Conservation (phyloP, 257 asterid species). For the Solanum lycopersicoides region DNA sequence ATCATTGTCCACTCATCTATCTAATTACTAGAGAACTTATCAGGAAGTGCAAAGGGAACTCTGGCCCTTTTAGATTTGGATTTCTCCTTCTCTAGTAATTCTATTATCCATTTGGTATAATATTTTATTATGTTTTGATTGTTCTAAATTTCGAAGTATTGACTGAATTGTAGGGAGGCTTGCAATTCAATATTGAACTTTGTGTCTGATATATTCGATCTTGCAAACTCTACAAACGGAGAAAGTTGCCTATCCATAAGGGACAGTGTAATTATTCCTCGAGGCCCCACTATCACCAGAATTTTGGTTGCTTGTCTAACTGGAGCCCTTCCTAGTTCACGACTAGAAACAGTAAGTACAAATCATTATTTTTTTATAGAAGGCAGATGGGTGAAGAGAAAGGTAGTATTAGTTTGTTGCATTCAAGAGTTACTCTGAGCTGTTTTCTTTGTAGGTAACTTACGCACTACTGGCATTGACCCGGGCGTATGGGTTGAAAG, state of each 20-base stretch:
- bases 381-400: neutral
- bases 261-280: conserved; percentile 70
- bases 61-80: neutral
- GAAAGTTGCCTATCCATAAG: conserved; percentile 52
- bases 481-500: conserved; percentile 61
- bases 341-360: conserved; percentile 67
- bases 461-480: conserved; percentile 69
- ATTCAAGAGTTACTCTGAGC: conserved; percentile 2
- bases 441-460: conserved; percentile 42
- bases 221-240: conserved; percentile 61
- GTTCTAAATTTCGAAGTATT: neutral
- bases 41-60: neutral
- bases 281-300: conserved; percentile 69
- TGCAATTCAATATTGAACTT: conserved; percentile 82
- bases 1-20: neutral
- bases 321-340: conserved; percentile 93
- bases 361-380: neutral
- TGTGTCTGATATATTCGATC: conserved; percentile 74
- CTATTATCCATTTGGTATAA: neutral
- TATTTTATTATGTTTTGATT: neutral
- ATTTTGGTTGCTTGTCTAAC: conserved; percentile 77
- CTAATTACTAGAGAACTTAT: neutral
- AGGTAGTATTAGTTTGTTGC: neutral
- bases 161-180: conserved; percentile 77
- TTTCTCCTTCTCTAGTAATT: neutral